Evolutionary conservation across 805 yeast genomes (phyloP), one percentile per base, ranked within the genome.

Genomic region (Yarrowia sp.): DNA sequence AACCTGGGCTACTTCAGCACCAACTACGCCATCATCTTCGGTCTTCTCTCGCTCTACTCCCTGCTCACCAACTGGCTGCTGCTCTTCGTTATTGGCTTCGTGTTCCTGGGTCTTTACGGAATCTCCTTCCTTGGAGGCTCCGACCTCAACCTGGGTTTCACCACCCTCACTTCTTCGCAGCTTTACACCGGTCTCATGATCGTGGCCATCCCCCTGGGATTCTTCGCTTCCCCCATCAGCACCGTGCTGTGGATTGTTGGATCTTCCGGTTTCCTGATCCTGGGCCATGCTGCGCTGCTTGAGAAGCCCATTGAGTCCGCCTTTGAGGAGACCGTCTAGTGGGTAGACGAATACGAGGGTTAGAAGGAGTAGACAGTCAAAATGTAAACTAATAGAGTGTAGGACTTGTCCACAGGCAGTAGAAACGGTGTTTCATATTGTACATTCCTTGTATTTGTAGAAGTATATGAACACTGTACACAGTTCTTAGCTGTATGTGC

Each of bases 241-340:
- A 90, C 98, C 5, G 77, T 95, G 77, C 83, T 95, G 82, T 95
- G 98, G 98, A 85, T 94, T 72, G 84, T 90, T 72, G 95, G 97
- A 73, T 90, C 96, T 15, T 88, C 95, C 46, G 88, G 89, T 34
- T 88, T 88, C 58, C 77, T 89, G 43, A 90, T 94, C 47, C 80
- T 92, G 56, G 84, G 92, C 3, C 99, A 95, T 78, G 99, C 98
- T 55, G 82, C 93, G 3, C 81, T 94, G 70, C 83, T 95, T 85
- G 98, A 95, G 76, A 95, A 94, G 80, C 99, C 99, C 20, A 88
- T 93, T 70, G 98, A 95, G 80, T 87, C 94, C 44, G 93, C 94
- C 19, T 95, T 94, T 76, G 97, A 92, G 76, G 91, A 89, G 64
- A 71, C 72, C 47, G 79, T 77, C 15, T 77, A 73, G 64, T 38